These are phyloP conservation scores for Eucalyptus curtisii DNA, from an alignment of 345 rosid genomes.

Conservation along the genomic window DNA sequence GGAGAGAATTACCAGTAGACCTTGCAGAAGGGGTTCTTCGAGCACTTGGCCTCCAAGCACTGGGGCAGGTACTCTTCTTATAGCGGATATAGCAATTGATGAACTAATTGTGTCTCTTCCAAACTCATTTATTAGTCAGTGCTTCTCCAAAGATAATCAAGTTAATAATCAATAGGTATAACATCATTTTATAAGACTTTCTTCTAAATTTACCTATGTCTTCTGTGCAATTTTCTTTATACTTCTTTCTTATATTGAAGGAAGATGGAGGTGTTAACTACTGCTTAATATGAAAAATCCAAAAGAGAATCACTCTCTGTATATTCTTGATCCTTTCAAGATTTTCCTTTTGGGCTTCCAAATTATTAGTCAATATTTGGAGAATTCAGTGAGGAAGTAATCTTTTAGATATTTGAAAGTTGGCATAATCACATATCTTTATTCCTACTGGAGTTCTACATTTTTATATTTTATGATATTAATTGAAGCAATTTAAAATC, in stretches of 20 bases:
- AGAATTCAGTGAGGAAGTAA: not conserved
- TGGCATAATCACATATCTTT: not conserved
- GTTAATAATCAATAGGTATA: not conserved
- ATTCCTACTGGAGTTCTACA: not conserved
- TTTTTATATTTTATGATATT: not conserved
- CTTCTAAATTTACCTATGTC: not conserved
- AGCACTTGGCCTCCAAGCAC: constrained; percentile 88
- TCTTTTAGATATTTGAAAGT: not conserved
- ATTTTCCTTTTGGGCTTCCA: not conserved
- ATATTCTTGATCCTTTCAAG: not conserved
- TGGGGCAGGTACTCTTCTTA: constrained; percentile 65
- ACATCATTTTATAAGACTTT: not conserved
- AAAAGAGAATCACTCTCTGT: not conserved
- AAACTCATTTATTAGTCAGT: not conserved
- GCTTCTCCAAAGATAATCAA: not conserved
- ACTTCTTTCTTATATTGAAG: not conserved
- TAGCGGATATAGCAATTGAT: not conserved
- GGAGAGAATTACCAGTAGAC: constrained; percentile 92
- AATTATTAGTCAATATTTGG: not conserved
- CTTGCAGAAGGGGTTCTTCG: constrained; percentile 87
- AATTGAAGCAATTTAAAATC: not conserved
- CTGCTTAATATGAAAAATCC: not conserved
- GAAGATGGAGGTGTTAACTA: not conserved
- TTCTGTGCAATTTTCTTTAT: not conserved
- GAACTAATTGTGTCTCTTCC: not conserved